These are phyloP conservation scores for Phanerochaete carnosa DNA, from an alignment of 768 basidiomycete species.

Conservation along the genomic window DNA sequence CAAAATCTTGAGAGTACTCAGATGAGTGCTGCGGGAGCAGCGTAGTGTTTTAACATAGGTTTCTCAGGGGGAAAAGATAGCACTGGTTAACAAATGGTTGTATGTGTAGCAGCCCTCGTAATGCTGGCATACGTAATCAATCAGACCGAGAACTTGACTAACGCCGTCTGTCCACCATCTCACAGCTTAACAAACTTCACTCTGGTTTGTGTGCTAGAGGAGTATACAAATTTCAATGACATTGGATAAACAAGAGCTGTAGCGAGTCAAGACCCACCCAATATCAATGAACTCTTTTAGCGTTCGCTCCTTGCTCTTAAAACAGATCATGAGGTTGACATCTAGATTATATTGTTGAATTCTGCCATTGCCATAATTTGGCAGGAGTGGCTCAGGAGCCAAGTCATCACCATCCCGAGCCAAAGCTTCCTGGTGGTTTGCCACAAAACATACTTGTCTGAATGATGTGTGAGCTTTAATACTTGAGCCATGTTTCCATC, in stretches of 20 bases:
- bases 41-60: no score
- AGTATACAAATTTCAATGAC: background rate
- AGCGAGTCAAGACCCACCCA: background rate
- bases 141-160: background rate
- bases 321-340: constrained; percentile 8
- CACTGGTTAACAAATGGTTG: no score
- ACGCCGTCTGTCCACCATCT: background rate
- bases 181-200: background rate
- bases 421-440: background rate
- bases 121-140: background rate
- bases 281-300: background rate
- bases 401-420: background rate
- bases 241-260: background rate
- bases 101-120: no score
- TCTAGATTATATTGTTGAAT: constrained; percentile 7
- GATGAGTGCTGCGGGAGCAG: no score
- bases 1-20: no score
- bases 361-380: constrained; percentile 12
- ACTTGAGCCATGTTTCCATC: no score
- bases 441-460: constrained; percentile 10
- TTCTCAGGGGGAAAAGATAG: no score
- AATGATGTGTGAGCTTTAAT: background rate
- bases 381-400: constrained; percentile 13
- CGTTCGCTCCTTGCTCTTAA: constrained; percentile 2
- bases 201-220: background rate